Evolutionary conservation across 495 filamentous ascomycete genomes (phyloP), one percentile per base, ranked within the genome.

Genomic region (Chaetomium cochliodes): DNA sequence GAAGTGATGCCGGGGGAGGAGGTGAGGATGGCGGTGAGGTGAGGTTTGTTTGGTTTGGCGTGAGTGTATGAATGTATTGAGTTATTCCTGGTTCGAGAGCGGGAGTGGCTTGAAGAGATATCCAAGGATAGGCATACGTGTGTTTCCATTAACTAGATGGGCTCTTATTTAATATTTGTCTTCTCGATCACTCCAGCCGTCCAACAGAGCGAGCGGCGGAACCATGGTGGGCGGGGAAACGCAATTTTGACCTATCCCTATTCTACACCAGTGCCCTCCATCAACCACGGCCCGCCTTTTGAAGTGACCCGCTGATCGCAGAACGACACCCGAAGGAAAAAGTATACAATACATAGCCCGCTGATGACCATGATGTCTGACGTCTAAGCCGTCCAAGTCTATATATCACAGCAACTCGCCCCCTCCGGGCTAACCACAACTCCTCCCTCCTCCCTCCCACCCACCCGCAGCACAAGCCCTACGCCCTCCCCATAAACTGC

Each of bases 1-100:
- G 73, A 78, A 44, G 25, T 82, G 20, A 60, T 76, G 66, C 74
- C 73, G 26, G 64, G 57, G 23, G 65, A 65, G 51, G 11, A 42
- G 16, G 59, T 60, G 13, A 13, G 66, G 26, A 47, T 75, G 46
- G 57, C 58, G 18, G 15, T 72, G 30, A 55, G 69, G 50, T 74
- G 58, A 67, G 42, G 30, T n/a, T n/a, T n/a, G n/a, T n/a, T n/a
- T n/a, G n/a, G n/a, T n/a, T n/a, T 18, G 44, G 5, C 7, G 2
- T 47, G 7, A 47, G 41, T 44, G 41, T 2, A 44, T 5, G 15
- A 5, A 44, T n/a, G 18, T 37, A 37, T 8, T 8, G 44, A 3
- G 44, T 22, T 15, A 37, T 37, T 37, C 6, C 33, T 22, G 44
- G n/a, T 22, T 22, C 18, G 18, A 9, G 22, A 7, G n/a, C 44